phyloP scores from a whole-genome alignment of 805 yeast genomes.

The Komagataella pastoris region DNA sequence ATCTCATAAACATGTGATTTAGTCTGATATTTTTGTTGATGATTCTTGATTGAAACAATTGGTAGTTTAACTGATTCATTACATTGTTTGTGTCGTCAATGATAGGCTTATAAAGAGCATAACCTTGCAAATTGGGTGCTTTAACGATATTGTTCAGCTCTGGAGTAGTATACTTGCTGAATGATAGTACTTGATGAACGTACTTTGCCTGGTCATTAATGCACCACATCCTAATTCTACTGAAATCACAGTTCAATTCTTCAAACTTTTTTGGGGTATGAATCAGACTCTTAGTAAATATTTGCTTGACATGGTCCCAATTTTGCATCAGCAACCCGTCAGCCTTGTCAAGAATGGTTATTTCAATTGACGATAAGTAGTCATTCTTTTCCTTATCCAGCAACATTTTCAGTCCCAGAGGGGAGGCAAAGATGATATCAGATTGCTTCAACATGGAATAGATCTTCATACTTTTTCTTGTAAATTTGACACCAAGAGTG shows the following conservation, averaged over 20 bases:
- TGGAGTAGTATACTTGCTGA: conserved; percentile 71
- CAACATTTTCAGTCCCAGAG: conserved; percentile 75
- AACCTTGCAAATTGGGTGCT: conserved; percentile 46
- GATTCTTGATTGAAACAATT: conserved; percentile 14
- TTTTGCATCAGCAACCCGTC: conserved; percentile 86
- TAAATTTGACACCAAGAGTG: conserved; percentile 80
- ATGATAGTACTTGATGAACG: conserved; percentile 67
- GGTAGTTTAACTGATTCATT: conserved; percentile 45
- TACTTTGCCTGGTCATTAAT: conserved; percentile 67
- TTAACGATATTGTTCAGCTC: conserved; percentile 54
- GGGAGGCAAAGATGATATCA: conserved; percentile 83
- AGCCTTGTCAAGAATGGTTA: conserved; percentile 68
- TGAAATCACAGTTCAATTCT: conserved; percentile 60
- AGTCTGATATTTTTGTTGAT: conserved; percentile 30
- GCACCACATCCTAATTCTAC: conserved; percentile 85
- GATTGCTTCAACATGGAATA: conserved; percentile 76
- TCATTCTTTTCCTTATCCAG: conserved; percentile 50
- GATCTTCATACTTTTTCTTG: conserved; percentile 75
- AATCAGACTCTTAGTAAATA: conserved; percentile 57
- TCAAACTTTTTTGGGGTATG: conserved; percentile 62
- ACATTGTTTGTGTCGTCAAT: conserved; percentile 34
- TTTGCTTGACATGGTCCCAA: conserved; percentile 69
- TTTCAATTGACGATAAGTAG: conserved; percentile 80
- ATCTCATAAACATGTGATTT: conserved; percentile 59
- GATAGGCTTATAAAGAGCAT: conserved; percentile 37